Base-by-base conservation (phyloP, 1,284 basidiomycete genomes). In the Ustilago xerochloae region DNA sequence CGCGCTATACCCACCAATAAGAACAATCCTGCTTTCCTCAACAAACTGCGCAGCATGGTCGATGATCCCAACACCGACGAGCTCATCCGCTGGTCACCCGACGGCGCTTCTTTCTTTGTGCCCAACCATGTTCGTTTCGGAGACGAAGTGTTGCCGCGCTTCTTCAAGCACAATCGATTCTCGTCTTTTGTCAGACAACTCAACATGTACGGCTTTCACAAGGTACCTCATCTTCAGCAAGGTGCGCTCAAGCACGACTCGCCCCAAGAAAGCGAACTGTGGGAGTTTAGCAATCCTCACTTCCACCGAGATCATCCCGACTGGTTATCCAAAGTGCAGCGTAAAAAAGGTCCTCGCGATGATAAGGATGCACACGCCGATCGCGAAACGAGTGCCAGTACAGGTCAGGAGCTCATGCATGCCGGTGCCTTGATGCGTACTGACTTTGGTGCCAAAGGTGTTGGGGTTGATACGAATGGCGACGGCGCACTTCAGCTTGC, bases 101-200 rank as follows among this genome's bases (percentile, higher is more conserved):
- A 89, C 22, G 94, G 94, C 18, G 92, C 94, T 81, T 92, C 93
- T 0, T 97, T 97, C 87, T 92, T 92, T 82, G 95, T 99, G 8
- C 90, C 94, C 51, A 93, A 97, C 85, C 92, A 94, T 81, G 94
- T 97, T 84, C 90, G 91, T 24, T 94, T 99, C 82, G 92, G 93
- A 2, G 90, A 91, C 49, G 92, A 97, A 85, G 84, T 85, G 26
- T 64, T 85, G 6, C 82, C 81, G 6, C 83, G 84, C 51, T 85
- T 85, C 63, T 85, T 85, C 70, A 85, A 85, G 70, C 84, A 85
- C 69, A 84, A 81, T 50, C 84, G 93, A 90, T 94, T 94, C 85
- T 93, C 92, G 16, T 92, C 91, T 78, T 94, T 94, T 83, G 92
- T 94, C 50, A 89, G 92, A 58, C 93, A 94, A 81, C 88, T 94